Base-by-base conservation (phyloP, 2,329 filamentous ascomycete genomes). In the Pyricularia pennisetigena region DNA sequence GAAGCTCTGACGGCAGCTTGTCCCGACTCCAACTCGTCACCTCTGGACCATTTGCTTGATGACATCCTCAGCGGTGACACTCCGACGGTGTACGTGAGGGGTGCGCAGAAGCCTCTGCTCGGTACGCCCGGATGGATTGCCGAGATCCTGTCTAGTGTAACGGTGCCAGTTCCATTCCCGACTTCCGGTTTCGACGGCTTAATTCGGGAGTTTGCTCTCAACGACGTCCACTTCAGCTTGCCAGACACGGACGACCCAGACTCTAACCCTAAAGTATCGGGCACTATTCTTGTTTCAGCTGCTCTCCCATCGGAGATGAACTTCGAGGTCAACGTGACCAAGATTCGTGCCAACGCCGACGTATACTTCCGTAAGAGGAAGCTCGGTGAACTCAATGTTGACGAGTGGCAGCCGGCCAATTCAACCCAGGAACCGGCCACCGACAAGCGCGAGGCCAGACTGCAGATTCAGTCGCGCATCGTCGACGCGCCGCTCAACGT, bases 171-270 rank as follows among this genome's bases (percentile, higher is more conserved):
- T 7, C 90, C 93, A 6, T 91, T 98, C 70, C 92, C 93, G 0
- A 93, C 93, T 5, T 87, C 89, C 69, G 89, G 89, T 0, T 89
- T 97, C 73, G 93, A 93, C 71, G 88, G 91, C 71, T 80, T 97
- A 20, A 90, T 99, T 75, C 90, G 89, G 72, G 94, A 95, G 72
- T 97, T 98, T 75, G 91, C 93, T 26, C 81, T 98, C 71, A 87
- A 88, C 1, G 86, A 97, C 75, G 92, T 96, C 59, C 88, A 96
- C 73, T 97, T 99, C 77, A 87, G 86, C 65, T 81, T 99, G 64
- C 95, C 95, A 0, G 88, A 93, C 73, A 90, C 92, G 0, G 86
- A 85, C 69, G 87, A 89, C 12, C 91, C 92, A 0, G 87, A 89
- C 66, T 83, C 90, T 4, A 86, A 90, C 68, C 93, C 94, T 10